Base-by-base conservation (phyloP, 1,139 yeast species). In the Saccharomyces uvarum region DNA sequence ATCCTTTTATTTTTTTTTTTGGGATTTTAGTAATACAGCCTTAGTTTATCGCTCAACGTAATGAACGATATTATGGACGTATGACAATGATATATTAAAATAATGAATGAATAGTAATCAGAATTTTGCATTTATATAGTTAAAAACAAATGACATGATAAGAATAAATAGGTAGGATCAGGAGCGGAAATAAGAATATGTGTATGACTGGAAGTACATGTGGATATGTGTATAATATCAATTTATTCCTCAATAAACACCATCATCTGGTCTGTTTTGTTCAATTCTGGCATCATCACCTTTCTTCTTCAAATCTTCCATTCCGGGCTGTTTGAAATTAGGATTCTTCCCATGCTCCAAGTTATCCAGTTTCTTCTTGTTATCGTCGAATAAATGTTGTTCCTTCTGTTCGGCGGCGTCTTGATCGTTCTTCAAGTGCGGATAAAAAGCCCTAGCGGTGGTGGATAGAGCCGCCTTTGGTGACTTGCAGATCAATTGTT, bases 201-300 rank as follows among this genome's bases (percentile, higher is more conserved):
- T n/a, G 16, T 48, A 16, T 7, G 26, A 7, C 5, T n/a, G 27
- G 26, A 48, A 38, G 13, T 33, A 16, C 13, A 33, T 33, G 44
- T 16, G 24, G 16, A 38, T 38, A 9, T 16, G 44, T 8, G 13
- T 9, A 9, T 11, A 24, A n/a, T 8, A 6, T 6, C 26, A 38
- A 6, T 24, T 21, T 4, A n/a, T 4, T 38, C 9, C 5, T 53
- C 56, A 68, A 54, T 68, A 68, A 19, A 67, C 70, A 42, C 71
- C 71, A 51, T 68, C 71, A 53, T 68, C 71, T 16, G 71, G 68
- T 53, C 71, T 65, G 48, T 66, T 66, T 54, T 68, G 71, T 51
- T 67, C 68, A 48, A 68, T 58, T 50, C 63, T 62, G 6, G 70
- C 71, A 42, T 65, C 60, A 21, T 64, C 69, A 51, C 71, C 70